Evolutionary conservation across 805 yeast species (phyloP).

Genomic region (Lachancea sp.): DNA sequence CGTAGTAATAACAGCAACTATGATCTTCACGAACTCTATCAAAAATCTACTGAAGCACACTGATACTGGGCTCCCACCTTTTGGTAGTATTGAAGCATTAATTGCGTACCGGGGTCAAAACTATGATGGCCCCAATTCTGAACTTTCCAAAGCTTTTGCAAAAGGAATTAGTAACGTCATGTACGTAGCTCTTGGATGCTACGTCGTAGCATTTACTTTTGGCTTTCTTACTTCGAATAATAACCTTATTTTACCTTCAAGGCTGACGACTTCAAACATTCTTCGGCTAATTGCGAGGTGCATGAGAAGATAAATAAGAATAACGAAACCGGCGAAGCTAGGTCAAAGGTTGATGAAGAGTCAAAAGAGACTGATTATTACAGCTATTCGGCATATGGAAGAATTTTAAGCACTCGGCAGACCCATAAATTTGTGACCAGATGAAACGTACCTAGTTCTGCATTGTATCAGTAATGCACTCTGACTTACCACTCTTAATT

Average conservation of each 20-base stretch:
- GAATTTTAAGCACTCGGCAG: too few species aligned
- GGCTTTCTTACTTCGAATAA: slow-evolving; percentile 9
- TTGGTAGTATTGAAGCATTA: slow-evolving; percentile 16
- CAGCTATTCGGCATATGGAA: too few species aligned
- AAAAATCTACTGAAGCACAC: slow-evolving; percentile 12
- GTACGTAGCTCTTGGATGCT: slow-evolving; percentile 9
- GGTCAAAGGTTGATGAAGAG: not conserved
- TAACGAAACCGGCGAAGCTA: not conserved
- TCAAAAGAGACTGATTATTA: not conserved
- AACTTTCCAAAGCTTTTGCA: slow-evolving; percentile 6
- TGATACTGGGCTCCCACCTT: slow-evolving; percentile 6
- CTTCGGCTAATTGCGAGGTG: not conserved
- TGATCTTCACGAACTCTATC: slow-evolving; percentile 21
- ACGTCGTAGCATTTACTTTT: slow-evolving; percentile 2
- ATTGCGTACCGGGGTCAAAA: slow-evolving; percentile 17
- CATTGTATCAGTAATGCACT: too few species aligned
- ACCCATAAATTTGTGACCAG: too few species aligned
- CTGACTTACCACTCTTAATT: too few species aligned
- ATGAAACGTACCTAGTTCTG: too few species aligned
- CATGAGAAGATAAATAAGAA: not conserved
- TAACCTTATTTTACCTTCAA: not conserved
- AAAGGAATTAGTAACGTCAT: slow-evolving; percentile 16
- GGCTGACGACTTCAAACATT: slow-evolving; percentile 2
- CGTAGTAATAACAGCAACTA: slow-evolving; percentile 23
- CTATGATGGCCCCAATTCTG: slow-evolving; percentile 18